Evolutionary conservation across 2,329 filamentous ascomycete genomes (phyloP).

Genomic region (Blumeriella jaapii): DNA sequence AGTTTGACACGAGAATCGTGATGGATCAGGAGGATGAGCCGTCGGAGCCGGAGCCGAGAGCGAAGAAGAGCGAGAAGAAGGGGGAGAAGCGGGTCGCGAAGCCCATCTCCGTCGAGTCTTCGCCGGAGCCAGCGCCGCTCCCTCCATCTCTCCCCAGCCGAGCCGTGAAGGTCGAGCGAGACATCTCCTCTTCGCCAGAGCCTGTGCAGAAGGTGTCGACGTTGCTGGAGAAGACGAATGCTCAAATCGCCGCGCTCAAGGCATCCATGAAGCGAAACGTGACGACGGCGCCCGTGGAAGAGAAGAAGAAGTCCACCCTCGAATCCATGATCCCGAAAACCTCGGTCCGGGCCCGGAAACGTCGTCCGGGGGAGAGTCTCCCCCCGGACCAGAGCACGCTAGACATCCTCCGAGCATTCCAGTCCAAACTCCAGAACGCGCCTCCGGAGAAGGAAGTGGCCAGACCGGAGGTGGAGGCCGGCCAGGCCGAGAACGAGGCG

Average conservation of each 20-base stretch:
- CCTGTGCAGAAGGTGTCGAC: slow-evolving; percentile 29
- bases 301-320: slow-evolving; percentile 54
- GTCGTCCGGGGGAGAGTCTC: slow-evolving; percentile 45
- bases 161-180: slow-evolving; percentile 26
- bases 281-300: slow-evolving; percentile 37
- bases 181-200: slow-evolving; percentile 29
- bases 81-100: slow-evolving; percentile 25
- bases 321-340: slow-evolving; percentile 66
- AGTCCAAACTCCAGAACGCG: slow-evolving; percentile 55
- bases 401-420: slow-evolving; percentile 67
- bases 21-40: slow-evolving; percentile 39
- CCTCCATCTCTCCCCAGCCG: slow-evolving; percentile 23
- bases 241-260: slow-evolving; percentile 70
- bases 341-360: slow-evolving; percentile 59
- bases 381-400: slow-evolving; percentile 51
- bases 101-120: slow-evolving; percentile 28
- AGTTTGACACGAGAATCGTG: slow-evolving; percentile 68
- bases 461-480: slow-evolving; percentile 16
- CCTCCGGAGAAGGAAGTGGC: slow-evolving; percentile 30
- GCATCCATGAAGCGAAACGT: slow-evolving; percentile 66
- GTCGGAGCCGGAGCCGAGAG: slow-evolving; percentile 14
- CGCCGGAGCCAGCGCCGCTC: slow-evolving; percentile 28
- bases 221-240: slow-evolving; percentile 59
- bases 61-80: slow-evolving; percentile 21
- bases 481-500: slow-evolving; percentile 19